Evolutionary conservation across 176 grass and related monocot genomes (phyloP), one percentile per base, ranked within the genome.

Genomic region (Hsuehochloa calcarea): DNA sequence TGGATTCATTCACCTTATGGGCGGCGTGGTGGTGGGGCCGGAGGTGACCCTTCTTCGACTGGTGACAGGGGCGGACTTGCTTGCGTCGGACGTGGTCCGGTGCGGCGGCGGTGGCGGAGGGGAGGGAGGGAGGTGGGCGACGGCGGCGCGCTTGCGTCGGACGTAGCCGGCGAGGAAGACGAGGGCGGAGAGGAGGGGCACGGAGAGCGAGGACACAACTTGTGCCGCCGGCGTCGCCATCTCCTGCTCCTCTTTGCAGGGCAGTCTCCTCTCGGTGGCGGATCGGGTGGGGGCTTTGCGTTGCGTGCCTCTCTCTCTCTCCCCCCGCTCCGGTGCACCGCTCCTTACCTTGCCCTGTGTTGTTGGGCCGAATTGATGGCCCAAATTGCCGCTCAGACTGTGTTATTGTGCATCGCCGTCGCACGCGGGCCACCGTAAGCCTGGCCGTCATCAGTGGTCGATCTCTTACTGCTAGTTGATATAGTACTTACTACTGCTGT

Each of bases 141-240:
- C 60, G 79, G 77, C 91, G 10, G 88, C 90, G 75, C 96, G 90
- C 88, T 94, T 99, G 80, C 96, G 96, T 84, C 91, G 90, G 70
- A 99, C 79, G 90, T 94, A 96, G 34, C 91, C 88, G 11, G 90
- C 86, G 68, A 98, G 76, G 80, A 98, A 90, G 86, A 99, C 35
- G 81, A 99, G 65, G 77, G 84, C 77, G 54, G 96, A 96, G 64
- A 99, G 62, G 64, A 96, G 86, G 55, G 86, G 90, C 34, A 92
- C 66, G n/a, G 96, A 93, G 52, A 93, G 67, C 10, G 91, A 81
- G 45, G 86, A 82, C 29, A 85, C 34, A 7, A 78, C 16, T 23
- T 72, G 68, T 1, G 55, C n/a, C 65, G 58, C 17, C 77, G 77
- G 31, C 77, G 46, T 46, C 64, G 31, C 46, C 50, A 66, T 59